Conservation (phyloP, 2,329 filamentous ascomycete genomes). For the Stemphylium lycopersici region DNA sequence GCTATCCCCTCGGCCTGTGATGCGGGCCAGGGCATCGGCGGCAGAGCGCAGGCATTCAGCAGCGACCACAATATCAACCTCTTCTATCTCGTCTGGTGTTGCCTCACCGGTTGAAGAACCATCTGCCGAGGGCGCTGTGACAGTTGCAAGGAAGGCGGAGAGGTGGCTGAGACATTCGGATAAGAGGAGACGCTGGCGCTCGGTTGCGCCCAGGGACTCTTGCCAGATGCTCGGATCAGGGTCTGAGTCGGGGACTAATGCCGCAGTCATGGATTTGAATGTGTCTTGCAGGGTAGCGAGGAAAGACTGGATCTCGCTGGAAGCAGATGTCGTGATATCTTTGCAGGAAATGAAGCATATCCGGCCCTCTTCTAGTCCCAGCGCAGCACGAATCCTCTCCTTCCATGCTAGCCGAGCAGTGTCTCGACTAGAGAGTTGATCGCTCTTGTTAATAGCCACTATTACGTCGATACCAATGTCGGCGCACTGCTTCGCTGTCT, state of each 20-base stretch:
- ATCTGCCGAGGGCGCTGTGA: conserved; percentile 36
- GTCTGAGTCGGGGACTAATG: conserved; percentile 49
- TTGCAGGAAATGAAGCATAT: conserved; percentile 76
- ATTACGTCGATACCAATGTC: conserved; percentile 60
- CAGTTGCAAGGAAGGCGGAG: conserved; percentile 71
- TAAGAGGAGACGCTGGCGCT: conserved; percentile 84
- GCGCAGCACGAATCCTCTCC: conserved; percentile 24
- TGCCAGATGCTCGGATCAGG: conserved; percentile 72
- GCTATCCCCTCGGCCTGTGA: conserved; percentile 83
- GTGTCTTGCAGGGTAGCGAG: conserved; percentile 69
- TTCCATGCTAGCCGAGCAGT: conserved; percentile 24
- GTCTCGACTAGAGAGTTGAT: conserved; percentile 53
- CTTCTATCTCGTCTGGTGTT: conserved; percentile 37
- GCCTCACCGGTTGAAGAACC: conserved; percentile 4
- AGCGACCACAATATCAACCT: conserved; percentile 84
- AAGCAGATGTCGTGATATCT: conserved; percentile 59
- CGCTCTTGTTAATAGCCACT: conserved; percentile 67
- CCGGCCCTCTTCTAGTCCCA: conserved; percentile 45
- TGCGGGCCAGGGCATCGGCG: conserved; percentile 64
- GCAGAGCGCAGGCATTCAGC: conserved; percentile 80
- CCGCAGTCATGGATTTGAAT: conserved; percentile 73
- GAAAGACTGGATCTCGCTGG: conserved; percentile 72
- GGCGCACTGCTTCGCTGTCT: conserved; percentile 59
- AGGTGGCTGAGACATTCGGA: conserved; percentile 74
- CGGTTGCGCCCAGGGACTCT: conserved; percentile 87